These are phyloP conservation scores for Chytriomyces sp. DNA, from an alignment of 192 early-diverging fungal species.

Conservation along the genomic window DNA sequence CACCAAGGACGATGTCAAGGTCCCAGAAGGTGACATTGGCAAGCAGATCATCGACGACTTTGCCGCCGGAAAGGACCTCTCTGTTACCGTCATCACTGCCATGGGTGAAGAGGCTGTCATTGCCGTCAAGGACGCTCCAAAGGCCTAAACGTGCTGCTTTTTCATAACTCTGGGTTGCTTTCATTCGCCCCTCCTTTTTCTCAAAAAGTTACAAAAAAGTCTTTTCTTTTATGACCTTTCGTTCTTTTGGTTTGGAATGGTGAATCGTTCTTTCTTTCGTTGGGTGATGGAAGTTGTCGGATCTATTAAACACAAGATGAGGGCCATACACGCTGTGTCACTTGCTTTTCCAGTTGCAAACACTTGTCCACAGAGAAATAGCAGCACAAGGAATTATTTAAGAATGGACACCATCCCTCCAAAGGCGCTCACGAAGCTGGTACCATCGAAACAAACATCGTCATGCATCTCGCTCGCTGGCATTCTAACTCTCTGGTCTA, in stretches of 20 bases:
- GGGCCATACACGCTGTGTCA: too few relatives aligned
- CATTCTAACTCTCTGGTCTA: not conserved
- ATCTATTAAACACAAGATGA: too few relatives aligned
- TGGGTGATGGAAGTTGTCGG: too few relatives aligned
- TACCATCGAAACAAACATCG: too few relatives aligned
- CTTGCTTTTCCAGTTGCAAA: too few relatives aligned
- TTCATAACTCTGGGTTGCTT: not conserved
- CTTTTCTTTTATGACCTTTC: conserved; percentile 6
- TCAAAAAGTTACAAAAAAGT: not conserved
- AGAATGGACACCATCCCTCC: too few relatives aligned
- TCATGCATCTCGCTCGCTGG: not conserved
- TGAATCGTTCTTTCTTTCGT: not conserved
- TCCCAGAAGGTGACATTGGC: conserved; percentile 85
- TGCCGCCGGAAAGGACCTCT: conserved; percentile 78
- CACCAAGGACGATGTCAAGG: conserved; percentile 97
- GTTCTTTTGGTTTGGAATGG: not conserved
- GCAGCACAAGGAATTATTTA: too few relatives aligned
- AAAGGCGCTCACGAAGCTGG: too few relatives aligned
- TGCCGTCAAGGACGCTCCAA: conserved; percentile 79
- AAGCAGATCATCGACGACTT: conserved; percentile 75
- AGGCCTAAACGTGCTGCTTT: conserved; percentile 24
- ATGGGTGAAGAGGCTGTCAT: conserved; percentile 94
- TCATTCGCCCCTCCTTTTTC: not conserved
- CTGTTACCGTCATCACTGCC: conserved; percentile 81
- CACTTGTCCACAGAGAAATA: too few relatives aligned